These are phyloP conservation scores for Apiotrichum laibachii DNA, from an alignment of 1,284 basidiomycete genomes.

Conservation along the genomic window DNA sequence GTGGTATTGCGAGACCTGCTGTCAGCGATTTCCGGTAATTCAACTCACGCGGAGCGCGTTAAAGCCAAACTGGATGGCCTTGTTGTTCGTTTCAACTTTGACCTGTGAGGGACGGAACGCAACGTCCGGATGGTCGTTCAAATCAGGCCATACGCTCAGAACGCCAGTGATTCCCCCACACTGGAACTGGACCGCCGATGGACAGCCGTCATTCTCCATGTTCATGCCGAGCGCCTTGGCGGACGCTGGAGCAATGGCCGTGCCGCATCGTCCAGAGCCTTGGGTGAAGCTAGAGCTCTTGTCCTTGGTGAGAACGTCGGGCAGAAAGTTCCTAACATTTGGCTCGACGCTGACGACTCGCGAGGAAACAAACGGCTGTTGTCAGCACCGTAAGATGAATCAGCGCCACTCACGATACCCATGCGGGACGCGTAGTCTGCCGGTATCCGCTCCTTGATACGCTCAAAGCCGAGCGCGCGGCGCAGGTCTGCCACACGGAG, in stretches of 20 bases:
- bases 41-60: slow-evolving; percentile 23
- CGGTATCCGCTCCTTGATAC: slow-evolving; percentile 24
- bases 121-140: slow-evolving; percentile 17
- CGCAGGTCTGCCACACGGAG: slow-evolving; percentile 7
- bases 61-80: slow-evolving; percentile 18
- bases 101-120: slow-evolving; percentile 26
- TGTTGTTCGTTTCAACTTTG: slow-evolving; percentile 22
- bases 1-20: slow-evolving; percentile 25
- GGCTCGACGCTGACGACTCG: slow-evolving; percentile 14
- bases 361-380: slow-evolving; percentile 25
- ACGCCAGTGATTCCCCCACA: slow-evolving; percentile 35
- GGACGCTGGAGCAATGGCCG: slow-evolving; percentile 20
- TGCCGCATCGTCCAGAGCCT: slow-evolving; percentile 29
- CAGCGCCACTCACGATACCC: slow-evolving; percentile 13
- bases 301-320: slow-evolving; percentile 12
- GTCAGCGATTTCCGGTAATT: too few relatives aligned
- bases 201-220: slow-evolving; percentile 6
- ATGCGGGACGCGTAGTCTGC: slow-evolving; percentile 24
- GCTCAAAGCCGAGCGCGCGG: slow-evolving; percentile 16
- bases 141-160: slow-evolving; percentile 26
- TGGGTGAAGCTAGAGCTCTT: slow-evolving; percentile 24
- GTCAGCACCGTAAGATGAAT: neutral
- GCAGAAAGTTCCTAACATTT: slow-evolving; percentile 9
- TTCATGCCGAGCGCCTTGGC: slow-evolving; percentile 21
- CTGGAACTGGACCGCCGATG: slow-evolving; percentile 33